Percentiles rank a stretch among this genome's conserved stretches.
Evolutionary conservation across 768 basidiomycete species (phyloP).

Genomic region (Boletus reticuloceps): DNA sequence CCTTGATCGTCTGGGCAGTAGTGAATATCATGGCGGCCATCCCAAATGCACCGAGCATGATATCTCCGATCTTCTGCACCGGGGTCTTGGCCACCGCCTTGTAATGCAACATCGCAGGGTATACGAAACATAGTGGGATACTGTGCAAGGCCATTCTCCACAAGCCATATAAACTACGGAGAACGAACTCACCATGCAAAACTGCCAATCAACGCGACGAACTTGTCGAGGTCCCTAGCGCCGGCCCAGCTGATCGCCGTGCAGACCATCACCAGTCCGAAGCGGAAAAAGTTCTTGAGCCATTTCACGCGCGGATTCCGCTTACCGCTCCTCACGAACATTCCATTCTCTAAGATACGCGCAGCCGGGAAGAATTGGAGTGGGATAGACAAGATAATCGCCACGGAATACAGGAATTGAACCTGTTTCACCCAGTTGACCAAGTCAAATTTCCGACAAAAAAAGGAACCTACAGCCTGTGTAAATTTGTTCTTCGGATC

Average conservation of each 20-base stretch:
- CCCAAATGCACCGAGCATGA: constrained; percentile 75
- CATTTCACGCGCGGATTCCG: constrained; percentile 81
- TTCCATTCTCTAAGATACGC: constrained; percentile 93
- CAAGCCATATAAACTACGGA: not conserved
- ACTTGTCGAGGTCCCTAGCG: constrained; percentile 90
- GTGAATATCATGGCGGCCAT: constrained; percentile 72
- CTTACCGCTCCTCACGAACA: constrained; percentile 90
- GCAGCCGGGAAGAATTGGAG: constrained; percentile 98
- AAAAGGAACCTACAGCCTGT: constrained; percentile 62
- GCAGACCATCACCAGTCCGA: constrained; percentile 71
- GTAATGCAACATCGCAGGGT: constrained; percentile 91
- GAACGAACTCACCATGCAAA: constrained; percentile 76
- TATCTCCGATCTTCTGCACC: constrained; percentile 64
- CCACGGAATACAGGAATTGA: constrained; percentile 87
- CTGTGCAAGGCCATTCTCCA: constrained; percentile 38
- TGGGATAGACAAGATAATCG: constrained; percentile 88
- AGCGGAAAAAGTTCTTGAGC: constrained; percentile 91
- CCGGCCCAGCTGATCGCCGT: constrained; percentile 82
- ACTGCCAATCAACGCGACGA: constrained; percentile 89
- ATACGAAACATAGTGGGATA: constrained; percentile 91
- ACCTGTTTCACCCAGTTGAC: constrained; percentile 40
- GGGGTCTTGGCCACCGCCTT: constrained; percentile 77
- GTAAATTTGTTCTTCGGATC: constrained; percentile 81
- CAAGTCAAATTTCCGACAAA: constrained; percentile 4
- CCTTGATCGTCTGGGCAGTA: constrained; percentile 72